Percentiles rank a stretch among this genome's conserved stretches.
phyloP scores from a whole-genome alignment of 2,329 filamentous ascomycete species.

The Chaetomium olivaceum region DNA sequence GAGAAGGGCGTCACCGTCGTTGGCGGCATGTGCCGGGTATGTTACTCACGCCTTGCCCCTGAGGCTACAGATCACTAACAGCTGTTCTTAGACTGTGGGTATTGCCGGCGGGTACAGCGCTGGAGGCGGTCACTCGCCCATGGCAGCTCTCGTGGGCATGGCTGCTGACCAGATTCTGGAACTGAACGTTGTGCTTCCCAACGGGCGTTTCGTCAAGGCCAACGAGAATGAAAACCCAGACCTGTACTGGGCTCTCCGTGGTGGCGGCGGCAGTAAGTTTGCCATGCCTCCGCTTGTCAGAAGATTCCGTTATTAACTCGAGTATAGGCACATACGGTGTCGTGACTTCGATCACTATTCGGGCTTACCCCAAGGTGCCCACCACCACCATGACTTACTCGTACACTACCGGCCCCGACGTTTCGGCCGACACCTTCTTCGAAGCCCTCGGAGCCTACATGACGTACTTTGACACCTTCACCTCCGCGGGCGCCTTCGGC shows the following conservation, averaged over 20 bases:
- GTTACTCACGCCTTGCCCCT: constrained; percentile 16
- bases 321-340: constrained; percentile 41
- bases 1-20: constrained; percentile 50
- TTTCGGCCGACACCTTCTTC: constrained; percentile 47
- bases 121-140: constrained; percentile 57
- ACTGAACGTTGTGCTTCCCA: constrained; percentile 50
- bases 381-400: constrained; percentile 32
- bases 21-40: constrained; percentile 44
- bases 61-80: constrained; percentile 20
- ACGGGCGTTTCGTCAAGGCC: constrained; percentile 48
- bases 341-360: constrained; percentile 37
- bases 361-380: constrained; percentile 31
- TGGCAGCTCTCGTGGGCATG: constrained; percentile 53
- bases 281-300: not conserved
- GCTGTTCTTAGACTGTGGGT: constrained; percentile 50
- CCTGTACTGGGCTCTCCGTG: constrained; percentile 53
- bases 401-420: constrained; percentile 45
- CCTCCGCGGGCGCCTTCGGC: constrained; percentile 37
- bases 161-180: constrained; percentile 52
- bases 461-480: constrained; percentile 35
- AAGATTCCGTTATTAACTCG: not conserved
- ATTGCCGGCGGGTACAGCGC: constrained; percentile 50
- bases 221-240: constrained; percentile 45
- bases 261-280: constrained; percentile 42
- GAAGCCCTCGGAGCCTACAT: constrained; percentile 35